Base-by-base conservation (phyloP, 2,329 filamentous ascomycete genomes). In the Alternaria viburni region DNA sequence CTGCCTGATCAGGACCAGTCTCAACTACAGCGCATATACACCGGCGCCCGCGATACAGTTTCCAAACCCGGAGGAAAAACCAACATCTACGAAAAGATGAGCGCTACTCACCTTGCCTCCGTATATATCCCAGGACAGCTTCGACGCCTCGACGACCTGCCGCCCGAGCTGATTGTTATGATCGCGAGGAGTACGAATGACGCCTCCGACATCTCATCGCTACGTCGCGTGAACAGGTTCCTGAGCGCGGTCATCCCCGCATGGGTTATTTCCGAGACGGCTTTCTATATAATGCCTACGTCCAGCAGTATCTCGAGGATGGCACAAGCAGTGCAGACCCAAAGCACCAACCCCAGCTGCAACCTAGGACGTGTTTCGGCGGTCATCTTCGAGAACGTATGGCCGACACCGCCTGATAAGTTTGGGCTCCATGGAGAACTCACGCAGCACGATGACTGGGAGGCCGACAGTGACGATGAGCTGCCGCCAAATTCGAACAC, bases 121-220 rank as follows among this genome's bases (percentile, higher is more conserved):
- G 36, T 41, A 17, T 41, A 11, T 41, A 41, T 10, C 36, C 36
- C 36, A 17, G 36, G 36, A 17, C 36, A 41, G 36, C 36, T 17
- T 17, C 36, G 36, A 41, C 36, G 36, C 36, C 36, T 3, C 77
- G 81, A 12, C 17, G 8, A 17, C 32, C 19, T 11, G 25, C 15
- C 49, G n/a, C 26, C 25, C 26, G 25, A 52, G n/a, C 15, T 52
- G 12, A 28, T 32, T 32, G 25, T 52, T 30, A 52, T 52, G 49
- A 32, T 17, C 36, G 36, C 36, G 36, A 41, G 36, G 36, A 41
- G 17, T 17, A 41, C 36, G 8, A 17, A 41, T 17, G 15, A 41
- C 36, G n/a, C 36, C 36, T 41, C 36, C 36, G 36, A 41, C 36
- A 41, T 41, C n/a, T 41, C 36, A 41, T 41, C 36, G 36, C 36